Percentiles rank a stretch among this genome's conserved stretches.
Evolutionary conservation across 2,329 filamentous ascomycete species (phyloP).

Genomic region (Talaromyces piceae): DNA sequence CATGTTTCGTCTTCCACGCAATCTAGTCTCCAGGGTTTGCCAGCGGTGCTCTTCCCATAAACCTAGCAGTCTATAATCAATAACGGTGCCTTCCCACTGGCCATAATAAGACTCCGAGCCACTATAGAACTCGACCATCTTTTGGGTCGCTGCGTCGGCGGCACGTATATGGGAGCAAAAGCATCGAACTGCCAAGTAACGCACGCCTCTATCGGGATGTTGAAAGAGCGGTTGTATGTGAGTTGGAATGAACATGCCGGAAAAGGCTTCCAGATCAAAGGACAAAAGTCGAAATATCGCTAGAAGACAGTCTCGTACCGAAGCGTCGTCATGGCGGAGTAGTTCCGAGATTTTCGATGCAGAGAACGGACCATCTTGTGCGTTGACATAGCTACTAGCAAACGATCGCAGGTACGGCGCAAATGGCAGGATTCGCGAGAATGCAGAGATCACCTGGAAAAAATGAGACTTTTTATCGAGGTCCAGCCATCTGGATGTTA

Average conservation of each 20-base stretch:
- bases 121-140: constrained; percentile 61
- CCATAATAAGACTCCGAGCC: constrained; percentile 57
- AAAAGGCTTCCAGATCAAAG: constrained; percentile 64
- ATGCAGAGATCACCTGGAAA: constrained; percentile 55
- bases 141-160: constrained; percentile 69
- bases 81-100: constrained; percentile 63
- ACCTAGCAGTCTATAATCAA: constrained; percentile 71
- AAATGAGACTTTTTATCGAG: constrained; percentile 27
- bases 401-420: constrained; percentile 72
- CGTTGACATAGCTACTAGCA: constrained; percentile 46
- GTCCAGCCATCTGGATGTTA: constrained; percentile 69
- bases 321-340: constrained; percentile 28
- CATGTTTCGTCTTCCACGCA: constrained; percentile 17
- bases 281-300: constrained; percentile 72
- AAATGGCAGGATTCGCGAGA: constrained; percentile 74
- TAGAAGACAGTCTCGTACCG: constrained; percentile 49
- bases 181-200: constrained; percentile 74
- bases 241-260: constrained; percentile 55
- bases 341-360: constrained; percentile 22
- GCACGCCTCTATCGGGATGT: constrained; percentile 51
- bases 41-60: constrained; percentile 57
- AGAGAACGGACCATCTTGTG: constrained; percentile 26
- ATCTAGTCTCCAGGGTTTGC: constrained; percentile 27
- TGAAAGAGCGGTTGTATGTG: constrained; percentile 63
- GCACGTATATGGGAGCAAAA: constrained; percentile 72